Evolutionary conservation across 1,284 basidiomycete genomes (phyloP), one percentile per base, ranked within the genome.

Genomic region (Puccinia polysora): DNA sequence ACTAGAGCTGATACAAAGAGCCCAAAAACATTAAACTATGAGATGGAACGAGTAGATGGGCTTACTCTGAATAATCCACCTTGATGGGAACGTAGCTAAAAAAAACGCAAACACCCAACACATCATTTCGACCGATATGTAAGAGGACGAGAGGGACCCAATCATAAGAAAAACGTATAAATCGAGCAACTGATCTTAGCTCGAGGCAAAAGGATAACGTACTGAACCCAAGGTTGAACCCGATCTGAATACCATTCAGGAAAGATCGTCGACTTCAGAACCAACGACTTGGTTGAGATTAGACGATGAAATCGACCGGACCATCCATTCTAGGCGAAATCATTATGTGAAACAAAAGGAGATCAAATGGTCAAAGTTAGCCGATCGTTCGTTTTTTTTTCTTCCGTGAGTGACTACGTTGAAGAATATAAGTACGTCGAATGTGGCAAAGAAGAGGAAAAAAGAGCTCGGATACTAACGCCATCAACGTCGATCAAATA

Each of bases 401-500:
- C n/a, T n/a, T n/a, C n/a, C n/a, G n/a, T n/a, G n/a, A n/a, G n/a
- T n/a, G n/a, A n/a, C n/a, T n/a, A n/a, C n/a, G n/a, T n/a, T n/a
- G n/a, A n/a, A n/a, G n/a, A n/a, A n/a, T n/a, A n/a, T n/a, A n/a
- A n/a, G n/a, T n/a, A n/a, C n/a, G n/a, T n/a, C n/a, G n/a, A n/a
- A n/a, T n/a, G n/a, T n/a, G n/a, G n/a, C n/a, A n/a, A n/a, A n/a
- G n/a, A n/a, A n/a, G n/a, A n/a, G n/a, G n/a, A n/a, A n/a, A 34
- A n/a, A 20, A 40, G 47, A 25, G 7, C 5, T 12, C 7, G 40
- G 40, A 3, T 2, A 38, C 75, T 77, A 72, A 78, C 78, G 20
- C 78, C 77, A 58, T 78, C 77, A 14, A 78, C 75, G 63, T 78
- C 78, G 58, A 77, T 76, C 2, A 77, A 75, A 72, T 78, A 78